phyloP scores from a whole-genome alignment of 805 yeast genomes.

The Candida nemodendra region DNA sequence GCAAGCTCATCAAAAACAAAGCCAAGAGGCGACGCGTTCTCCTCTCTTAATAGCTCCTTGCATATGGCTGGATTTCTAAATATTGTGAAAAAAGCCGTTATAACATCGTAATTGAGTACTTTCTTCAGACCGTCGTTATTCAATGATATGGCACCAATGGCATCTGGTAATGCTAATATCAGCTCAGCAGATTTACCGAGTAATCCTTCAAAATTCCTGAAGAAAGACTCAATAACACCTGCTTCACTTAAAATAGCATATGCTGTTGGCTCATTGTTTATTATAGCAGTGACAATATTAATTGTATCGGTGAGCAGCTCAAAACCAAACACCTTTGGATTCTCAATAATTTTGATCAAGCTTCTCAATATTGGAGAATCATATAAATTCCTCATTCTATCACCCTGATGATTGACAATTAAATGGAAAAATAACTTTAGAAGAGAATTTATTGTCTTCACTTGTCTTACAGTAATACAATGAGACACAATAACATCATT shows the following conservation, averaged over 20 bases:
- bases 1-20: conserved; percentile 73
- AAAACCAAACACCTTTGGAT: conserved; percentile 66
- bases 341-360: conserved; percentile 54
- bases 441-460: conserved; percentile 54
- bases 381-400: conserved; percentile 77
- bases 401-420: conserved; percentile 75
- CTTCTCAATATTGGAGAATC: conserved; percentile 76
- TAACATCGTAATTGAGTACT: conserved; percentile 43
- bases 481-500: conserved; percentile 51
- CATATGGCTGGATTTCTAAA: conserved; percentile 51
- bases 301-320: conserved; percentile 58
- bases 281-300: conserved; percentile 63
- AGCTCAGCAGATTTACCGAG: conserved; percentile 58
- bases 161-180: conserved; percentile 63
- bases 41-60: conserved; percentile 52
- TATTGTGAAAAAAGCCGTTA: conserved; percentile 44
- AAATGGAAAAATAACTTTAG: conserved; percentile 63
- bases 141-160: conserved; percentile 79
- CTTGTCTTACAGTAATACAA: conserved; percentile 57
- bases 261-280: conserved; percentile 91
- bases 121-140: conserved; percentile 67
- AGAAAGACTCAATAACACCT: conserved; percentile 61
- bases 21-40: conserved; percentile 57
- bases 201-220: conserved; percentile 54
- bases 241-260: conserved; percentile 78